Evolutionary conservation across 371 early-diverging fungal genomes (phyloP), one percentile per base, ranked within the genome.

Genomic region (Mucor velutinosus): DNA sequence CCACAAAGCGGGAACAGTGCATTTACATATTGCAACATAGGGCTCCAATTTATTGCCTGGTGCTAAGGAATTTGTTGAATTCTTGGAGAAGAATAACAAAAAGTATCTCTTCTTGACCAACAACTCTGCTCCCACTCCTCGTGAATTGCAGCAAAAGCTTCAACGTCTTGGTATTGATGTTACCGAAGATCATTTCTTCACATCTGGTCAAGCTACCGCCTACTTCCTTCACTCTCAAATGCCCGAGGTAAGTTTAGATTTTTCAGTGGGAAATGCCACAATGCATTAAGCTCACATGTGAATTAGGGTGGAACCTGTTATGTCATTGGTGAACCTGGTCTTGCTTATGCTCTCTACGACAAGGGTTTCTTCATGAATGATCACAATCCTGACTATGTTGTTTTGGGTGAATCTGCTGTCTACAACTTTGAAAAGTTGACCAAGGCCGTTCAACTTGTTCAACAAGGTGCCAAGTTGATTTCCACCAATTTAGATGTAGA

Each of bases 401-500:
- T 90, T 35, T 75, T 88, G 21, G 88, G 88, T 65, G 90, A 90
- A 73, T 86, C 87, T 62, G 76, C 79, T 65, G 73, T 80, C 19
- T 84, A 86, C 76, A 87, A 86, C 77, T 90, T 81, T 71, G 87
- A 88, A 67, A 87, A 86, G 60, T 67, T 87, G 58, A 81, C 85
- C 64, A 87, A 86, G 74, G 90, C 90, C 55, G 82, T 84, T 32
- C 84, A 86, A 62, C 73, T 90, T n/a, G 86, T 87, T 30, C 71
- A 76, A 55, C 66, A 80, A 41, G 86, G 87, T 63, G 84, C 87
- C 58, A 86, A 87, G 73, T 76, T 90, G 53, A 88, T 90, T 63
- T 82, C 85, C 17, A 90, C 90, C 66, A 90, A 90, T 76, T 81
- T 88, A 66, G 90, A 90, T 80, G 81, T 85, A 33, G 87, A 87